A percentile compares a stretch with the other conserved stretches of the same genome.
Conservation (phyloP, 495 filamentous ascomycete genomes). For the Pyrenula massariospora region DNA sequence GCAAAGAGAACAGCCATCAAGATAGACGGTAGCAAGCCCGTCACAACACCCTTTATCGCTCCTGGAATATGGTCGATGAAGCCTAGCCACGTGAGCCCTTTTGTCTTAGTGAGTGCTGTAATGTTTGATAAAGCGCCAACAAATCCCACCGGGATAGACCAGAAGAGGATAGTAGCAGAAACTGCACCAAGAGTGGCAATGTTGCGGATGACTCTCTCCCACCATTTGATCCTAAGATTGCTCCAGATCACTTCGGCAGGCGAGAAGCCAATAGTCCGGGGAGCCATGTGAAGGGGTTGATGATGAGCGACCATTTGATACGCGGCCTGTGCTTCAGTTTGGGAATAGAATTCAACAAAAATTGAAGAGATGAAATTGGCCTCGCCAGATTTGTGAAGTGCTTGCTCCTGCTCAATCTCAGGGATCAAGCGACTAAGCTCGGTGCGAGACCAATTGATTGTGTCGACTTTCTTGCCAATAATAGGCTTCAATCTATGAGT, state of each 20-base stretch:
- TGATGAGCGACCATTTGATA: slow-evolving; percentile 78
- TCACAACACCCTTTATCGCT: slow-evolving; percentile 67
- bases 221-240: slow-evolving; percentile 80
- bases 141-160: slow-evolving; percentile 75
- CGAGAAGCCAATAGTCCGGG: slow-evolving; percentile 74
- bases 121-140: slow-evolving; percentile 87
- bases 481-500: slow-evolving; percentile 70
- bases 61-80: slow-evolving; percentile 67
- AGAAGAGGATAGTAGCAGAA: slow-evolving; percentile 77
- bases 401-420: slow-evolving; percentile 64
- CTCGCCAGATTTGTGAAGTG: slow-evolving; percentile 57
- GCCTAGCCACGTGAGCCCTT: slow-evolving; percentile 43
- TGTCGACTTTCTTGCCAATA: slow-evolving; percentile 78
- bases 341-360: slow-evolving; percentile 79
- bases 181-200: slow-evolving; percentile 61
- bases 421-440: slow-evolving; percentile 76
- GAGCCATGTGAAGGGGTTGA: slow-evolving; percentile 84
- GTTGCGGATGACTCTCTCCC: slow-evolving; percentile 65
- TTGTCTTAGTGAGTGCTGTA: slow-evolving; percentile 43
- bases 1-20: slow-evolving; percentile 80
- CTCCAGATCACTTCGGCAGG: slow-evolving; percentile 84
- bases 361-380: slow-evolving; percentile 44
- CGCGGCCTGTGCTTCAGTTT: slow-evolving; percentile 75
- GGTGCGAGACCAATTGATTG: slow-evolving; percentile 75
- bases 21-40: slow-evolving; percentile 71